Evolutionary conservation across 2,329 filamentous ascomycete genomes (phyloP), one percentile per base, ranked within the genome.

Genomic region (Beauveria sp.): DNA sequence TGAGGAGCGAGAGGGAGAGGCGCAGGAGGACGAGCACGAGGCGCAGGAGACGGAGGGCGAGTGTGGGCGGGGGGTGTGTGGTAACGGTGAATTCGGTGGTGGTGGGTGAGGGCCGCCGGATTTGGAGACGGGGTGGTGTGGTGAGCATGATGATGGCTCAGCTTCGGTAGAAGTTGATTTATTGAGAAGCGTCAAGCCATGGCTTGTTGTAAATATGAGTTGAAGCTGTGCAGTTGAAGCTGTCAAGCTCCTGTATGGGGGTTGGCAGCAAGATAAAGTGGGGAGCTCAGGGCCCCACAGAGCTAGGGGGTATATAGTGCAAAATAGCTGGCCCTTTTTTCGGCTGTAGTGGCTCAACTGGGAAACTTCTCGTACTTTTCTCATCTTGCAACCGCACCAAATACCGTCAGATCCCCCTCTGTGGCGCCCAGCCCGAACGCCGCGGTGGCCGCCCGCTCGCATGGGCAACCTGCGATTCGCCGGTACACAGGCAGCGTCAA

Each of bases 31-130:
- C 69, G 43, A 82, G 73, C 50, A 80, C 64, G 50, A 71, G 63
- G 55, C 80, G 72, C 22, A 82, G 70, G 40, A 81, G 64, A 46
- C 77, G 80, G 7, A 81, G 74, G 2, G 80, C 68, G 18, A 82
- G 63, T 0, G 81, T 81, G 4, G 76, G 71, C 0, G 77, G 75
- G 1, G 89, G 85, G 50, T 86, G 84, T 62, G 92, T 97, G 41
- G 92, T 94, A 61, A 97, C 90, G 34, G 89, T 96, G 80, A 93
- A 97, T 66, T 90, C 89, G 71, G 90, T 87, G n/a, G 94, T 96
- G 3, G 92, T 96, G 52, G 91, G 88, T 26, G 94, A 92, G 55
- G 90, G 89, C 24, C 85, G 83, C 65, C 85, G 81, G 63, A 82
- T 82, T 67, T 78, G 80, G 55, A 91, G 84, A 66, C 81, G 81